A percentile compares a stretch with the other conserved stretches of the same genome.
phyloP scores from a whole-genome alignment of 2,329 filamentous ascomycete genomes.

The Epicoccum sorghinum region DNA sequence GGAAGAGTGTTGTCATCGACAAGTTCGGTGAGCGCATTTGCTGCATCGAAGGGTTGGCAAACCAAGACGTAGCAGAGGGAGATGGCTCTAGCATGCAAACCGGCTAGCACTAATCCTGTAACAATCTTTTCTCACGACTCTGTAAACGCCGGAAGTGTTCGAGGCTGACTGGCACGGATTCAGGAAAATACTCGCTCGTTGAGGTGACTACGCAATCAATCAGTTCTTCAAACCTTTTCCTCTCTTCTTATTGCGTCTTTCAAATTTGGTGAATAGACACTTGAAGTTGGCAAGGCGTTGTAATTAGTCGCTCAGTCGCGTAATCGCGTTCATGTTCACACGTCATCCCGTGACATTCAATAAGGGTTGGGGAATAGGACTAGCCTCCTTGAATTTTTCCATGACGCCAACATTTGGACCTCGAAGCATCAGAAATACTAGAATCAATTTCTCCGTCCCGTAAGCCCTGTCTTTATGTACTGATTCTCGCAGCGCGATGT shows the following conservation, averaged over 20 bases:
- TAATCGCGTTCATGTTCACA: conserved; percentile 3
- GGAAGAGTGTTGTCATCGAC: conserved; percentile 1
- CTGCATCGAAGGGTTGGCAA: neutral
- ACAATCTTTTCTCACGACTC: too few relatives aligned
- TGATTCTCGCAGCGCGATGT: neutral
- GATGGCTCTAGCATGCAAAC: neutral
- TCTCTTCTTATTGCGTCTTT: too few relatives aligned
- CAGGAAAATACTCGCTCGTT: too few relatives aligned
- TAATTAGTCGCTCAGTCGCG: neutral
- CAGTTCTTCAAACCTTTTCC: too few relatives aligned
- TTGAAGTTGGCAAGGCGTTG: neutral
- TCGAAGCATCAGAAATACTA: neutral
- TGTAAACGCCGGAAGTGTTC: too few relatives aligned
- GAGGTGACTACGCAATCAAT: too few relatives aligned
- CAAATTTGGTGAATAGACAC: too few relatives aligned
- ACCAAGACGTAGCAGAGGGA: neutral
- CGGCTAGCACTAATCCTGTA: neutral
- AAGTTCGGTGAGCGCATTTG: neutral
- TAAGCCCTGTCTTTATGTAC: neutral
- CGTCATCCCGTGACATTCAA: conserved; percentile 8
- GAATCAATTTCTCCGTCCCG: neutral
- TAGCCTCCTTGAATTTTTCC: conserved; percentile 8
- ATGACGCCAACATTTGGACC: conserved; percentile 7
- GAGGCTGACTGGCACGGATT: too few relatives aligned
- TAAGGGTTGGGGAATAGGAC: neutral